Base-by-base conservation (phyloP, 2,329 filamentous ascomycete genomes). In the Daldinia sp. region DNA sequence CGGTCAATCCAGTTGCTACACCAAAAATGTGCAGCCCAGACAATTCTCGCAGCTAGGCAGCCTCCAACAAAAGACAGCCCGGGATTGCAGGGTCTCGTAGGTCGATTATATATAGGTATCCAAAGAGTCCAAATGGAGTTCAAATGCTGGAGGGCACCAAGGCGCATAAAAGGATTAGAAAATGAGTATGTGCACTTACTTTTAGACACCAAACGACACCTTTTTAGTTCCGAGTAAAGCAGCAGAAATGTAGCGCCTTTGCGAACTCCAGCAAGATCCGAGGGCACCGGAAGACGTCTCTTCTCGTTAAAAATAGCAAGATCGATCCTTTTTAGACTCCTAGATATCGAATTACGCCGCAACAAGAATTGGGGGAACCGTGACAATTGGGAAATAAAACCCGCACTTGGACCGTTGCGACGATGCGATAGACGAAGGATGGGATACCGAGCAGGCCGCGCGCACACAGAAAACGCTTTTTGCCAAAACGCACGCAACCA, bases 121-220 rank as follows among this genome's bases (percentile, higher is more conserved):
- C 57, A 51, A 52, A 41, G 19, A 49, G 11, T 59, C 51, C 57
- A 17, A 21, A 23, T n/a, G 55, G 61, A 69, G 59, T 64, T 63
- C 63, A 64, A 71, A 71, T 71, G 67, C 69, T 53, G 61, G 68
- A 60, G 64, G 25, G 51, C 57, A 61, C 58, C 45, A 54, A 56
- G 25, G 57, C 63, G 64, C 52, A n/a, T n/a, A 60, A 60, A 48
- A 45, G 54, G 49, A 56, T 45, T 47, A 60, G 56, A 51, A 48
- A 65, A 58, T 58, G 67, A 68, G 69, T 51, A 68, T 43, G 64
- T 69, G 67, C 30, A 83, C 81, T 83, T 76, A 83, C 81, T 83
- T 83, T 83, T 83, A 77, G 76, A 81, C 80, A 80, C 81, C 81
- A 79, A 81, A 81, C 77, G 65, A 70, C 58, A 72, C 64, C n/a